Evolutionary conservation across 768 basidiomycete species (phyloP), one percentile per base, ranked within the genome.

Genomic region (Hypholoma fasciculare): DNA sequence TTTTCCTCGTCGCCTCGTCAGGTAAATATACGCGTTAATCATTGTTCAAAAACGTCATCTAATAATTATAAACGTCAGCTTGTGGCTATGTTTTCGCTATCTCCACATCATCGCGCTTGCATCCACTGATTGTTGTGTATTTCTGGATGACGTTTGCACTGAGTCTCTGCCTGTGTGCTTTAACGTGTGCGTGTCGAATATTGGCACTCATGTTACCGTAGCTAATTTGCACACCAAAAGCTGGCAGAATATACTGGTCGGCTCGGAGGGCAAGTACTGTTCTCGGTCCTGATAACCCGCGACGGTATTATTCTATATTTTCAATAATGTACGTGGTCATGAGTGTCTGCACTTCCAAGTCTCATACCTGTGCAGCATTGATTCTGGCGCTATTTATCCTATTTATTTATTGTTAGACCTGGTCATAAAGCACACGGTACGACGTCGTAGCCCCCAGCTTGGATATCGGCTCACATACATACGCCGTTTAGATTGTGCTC

Each of bases 111-210:
- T 39, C 51, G 11, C 39, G 47, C 16, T 27, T 61, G 14, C 46
- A 43, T 26, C 49, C 39, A 20, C 56, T 58, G 40, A 55, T 51
- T 44, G 44, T 52, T 43, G 51, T 67, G 7, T 67, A 65, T 56
- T 53, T 68, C 50, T 60, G 67, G 63, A 60, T 65, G 58, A 62
- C 59, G 19, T 63, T 70, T 50, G 58, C 56, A 16, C 39, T 68
- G 4, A 68, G 62, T 46, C 43, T 52, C 34, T 61, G 56, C 39
- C 49, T 70, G 44, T 61, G 67, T n/a, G 36, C 58, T 7, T 43
- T 65, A n/a, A 67, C 63, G 51, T 62, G 67, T 68, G 49, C 20
- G 60, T 44, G 5, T 44, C 46, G 14, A 1, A 17, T 20, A 7
- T 26, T 16, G 44, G 3, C 23, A 34, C 7, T 36, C 26, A 42